phyloP scores from a whole-genome alignment of 805 yeast species.

The Saccharomyces paradoxus region DNA sequence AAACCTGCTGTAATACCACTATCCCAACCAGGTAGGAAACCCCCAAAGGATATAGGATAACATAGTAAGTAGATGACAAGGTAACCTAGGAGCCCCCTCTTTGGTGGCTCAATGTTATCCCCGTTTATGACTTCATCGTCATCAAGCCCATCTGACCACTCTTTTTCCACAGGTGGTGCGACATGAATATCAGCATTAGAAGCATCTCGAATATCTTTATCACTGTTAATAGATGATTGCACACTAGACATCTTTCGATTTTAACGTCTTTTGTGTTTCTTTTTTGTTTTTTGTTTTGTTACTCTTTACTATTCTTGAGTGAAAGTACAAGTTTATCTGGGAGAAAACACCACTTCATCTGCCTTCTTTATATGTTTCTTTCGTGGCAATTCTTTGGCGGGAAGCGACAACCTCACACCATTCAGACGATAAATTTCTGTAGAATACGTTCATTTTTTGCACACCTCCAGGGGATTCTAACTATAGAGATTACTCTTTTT shows the following conservation, averaged over 20 bases:
- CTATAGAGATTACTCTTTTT: background rate
- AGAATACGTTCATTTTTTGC: background rate
- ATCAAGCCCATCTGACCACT: background rate
- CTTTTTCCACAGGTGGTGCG: background rate
- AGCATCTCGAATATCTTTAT: background rate
- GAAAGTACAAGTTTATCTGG: background rate
- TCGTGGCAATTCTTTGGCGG: background rate
- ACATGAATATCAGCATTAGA: background rate
- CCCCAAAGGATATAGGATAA: conserved; percentile 51
- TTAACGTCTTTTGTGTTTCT: background rate
- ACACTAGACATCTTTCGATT: background rate
- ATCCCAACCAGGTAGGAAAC: conserved; percentile 61
- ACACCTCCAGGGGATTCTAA: background rate
- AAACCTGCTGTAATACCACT: conserved; percentile 64
- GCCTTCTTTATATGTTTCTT: background rate
- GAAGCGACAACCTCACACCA: background rate
- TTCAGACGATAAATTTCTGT: background rate
- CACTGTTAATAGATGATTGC: background rate
- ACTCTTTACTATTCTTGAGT: background rate
- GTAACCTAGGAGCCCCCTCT: background rate
- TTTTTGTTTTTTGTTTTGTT: background rate
- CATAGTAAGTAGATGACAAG: conserved; percentile 23
- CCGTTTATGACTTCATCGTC: background rate
- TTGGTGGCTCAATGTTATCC: background rate
- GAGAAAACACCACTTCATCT: too few species aligned